These are phyloP conservation scores for Pyrus betulifolia DNA, from an alignment of 306 rosid genomes.

Conservation along the genomic window DNA sequence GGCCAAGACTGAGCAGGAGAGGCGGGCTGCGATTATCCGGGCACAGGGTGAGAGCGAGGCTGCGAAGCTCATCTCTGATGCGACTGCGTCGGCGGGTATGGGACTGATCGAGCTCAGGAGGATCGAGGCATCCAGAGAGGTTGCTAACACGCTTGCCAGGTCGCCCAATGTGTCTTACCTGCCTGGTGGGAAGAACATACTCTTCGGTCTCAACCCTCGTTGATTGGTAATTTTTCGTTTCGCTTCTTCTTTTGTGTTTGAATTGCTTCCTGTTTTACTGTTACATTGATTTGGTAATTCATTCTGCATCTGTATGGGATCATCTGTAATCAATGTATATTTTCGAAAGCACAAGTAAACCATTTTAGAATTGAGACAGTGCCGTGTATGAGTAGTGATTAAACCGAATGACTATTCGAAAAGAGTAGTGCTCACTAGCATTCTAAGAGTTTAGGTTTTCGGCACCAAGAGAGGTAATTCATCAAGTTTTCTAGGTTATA, in stretches of 20 bases:
- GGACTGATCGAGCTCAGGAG: conserved; percentile 78
- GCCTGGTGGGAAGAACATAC: conserved; percentile 46
- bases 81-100: conserved; percentile 54
- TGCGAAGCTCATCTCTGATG: conserved; percentile 83
- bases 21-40: conserved; percentile 78
- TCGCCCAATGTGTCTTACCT: conserved; percentile 81
- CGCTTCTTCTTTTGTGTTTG: neutral
- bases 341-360: neutral
- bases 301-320: neutral
- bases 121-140: conserved; percentile 89
- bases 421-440: neutral
- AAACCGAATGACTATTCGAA: neutral
- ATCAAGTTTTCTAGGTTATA: neutral
- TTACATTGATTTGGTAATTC: neutral
- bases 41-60: conserved; percentile 94
- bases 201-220: conserved; percentile 70
- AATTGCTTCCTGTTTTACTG: neutral
- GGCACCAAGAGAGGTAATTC: neutral
- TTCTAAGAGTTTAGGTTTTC: neutral
- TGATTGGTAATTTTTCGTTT: conserved; percentile 34
- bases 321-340: neutral
- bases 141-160: conserved; percentile 65
- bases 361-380: neutral
- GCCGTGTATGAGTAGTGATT: neutral
- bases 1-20: conserved; percentile 92